Percentiles rank a stretch among this genome's conserved stretches.
phyloP scores from a whole-genome alignment of 202 grass and related monocot genomes.

The Brachypodium distachyon region DNA sequence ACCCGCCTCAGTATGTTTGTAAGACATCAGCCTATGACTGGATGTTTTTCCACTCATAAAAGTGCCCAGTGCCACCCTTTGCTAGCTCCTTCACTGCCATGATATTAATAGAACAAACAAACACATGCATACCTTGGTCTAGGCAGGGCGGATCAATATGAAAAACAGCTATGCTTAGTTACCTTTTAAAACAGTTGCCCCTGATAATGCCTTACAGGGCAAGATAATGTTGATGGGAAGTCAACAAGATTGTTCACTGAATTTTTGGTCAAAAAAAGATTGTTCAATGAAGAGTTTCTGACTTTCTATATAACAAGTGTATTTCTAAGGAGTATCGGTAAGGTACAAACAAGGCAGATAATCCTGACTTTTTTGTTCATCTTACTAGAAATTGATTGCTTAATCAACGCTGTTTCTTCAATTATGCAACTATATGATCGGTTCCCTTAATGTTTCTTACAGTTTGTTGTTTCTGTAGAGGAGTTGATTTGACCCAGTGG shows the following conservation, averaged over 20 bases:
- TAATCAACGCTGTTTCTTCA: background rate
- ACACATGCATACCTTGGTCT: too few relatives aligned
- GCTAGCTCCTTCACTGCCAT: too few relatives aligned
- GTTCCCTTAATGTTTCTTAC: background rate
- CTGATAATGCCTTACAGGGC: background rate
- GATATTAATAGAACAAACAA: too few relatives aligned
- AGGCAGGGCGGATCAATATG: background rate
- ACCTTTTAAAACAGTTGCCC: background rate
- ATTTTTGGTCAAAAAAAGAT: too few relatives aligned
- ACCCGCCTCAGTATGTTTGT: too few relatives aligned
- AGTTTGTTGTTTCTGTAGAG: constrained; percentile 36
- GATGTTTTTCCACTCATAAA: too few relatives aligned
- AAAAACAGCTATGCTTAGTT: background rate
- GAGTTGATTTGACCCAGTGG: constrained; percentile 79
- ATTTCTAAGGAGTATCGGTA: background rate
- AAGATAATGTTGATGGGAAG: background rate
- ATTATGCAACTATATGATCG: background rate
- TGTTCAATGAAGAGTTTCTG: too few relatives aligned
- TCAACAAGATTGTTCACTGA: background rate
- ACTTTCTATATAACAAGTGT: background rate
- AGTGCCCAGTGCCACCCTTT: too few relatives aligned
- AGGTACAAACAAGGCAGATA: background rate
- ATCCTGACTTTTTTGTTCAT: background rate
- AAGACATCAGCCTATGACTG: too few relatives aligned
- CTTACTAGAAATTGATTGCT: background rate